Conservation (phyloP, 805 yeast species). For the Candida rishiriensis region DNA sequence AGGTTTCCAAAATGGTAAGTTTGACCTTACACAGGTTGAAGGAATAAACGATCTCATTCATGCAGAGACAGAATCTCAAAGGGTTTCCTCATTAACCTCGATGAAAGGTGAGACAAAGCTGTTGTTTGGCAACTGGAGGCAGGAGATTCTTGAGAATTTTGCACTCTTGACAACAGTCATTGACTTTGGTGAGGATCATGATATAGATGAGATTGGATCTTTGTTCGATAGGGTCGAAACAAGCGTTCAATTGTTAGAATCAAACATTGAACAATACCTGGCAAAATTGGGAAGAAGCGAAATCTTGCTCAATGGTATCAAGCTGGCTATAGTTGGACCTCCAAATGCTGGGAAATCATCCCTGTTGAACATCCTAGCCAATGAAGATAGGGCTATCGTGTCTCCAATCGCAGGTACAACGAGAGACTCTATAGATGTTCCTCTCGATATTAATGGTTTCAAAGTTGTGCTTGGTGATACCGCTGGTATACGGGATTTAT, state of each 20-base stretch:
- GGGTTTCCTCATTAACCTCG: slow-evolving; percentile 68
- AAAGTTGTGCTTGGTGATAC: slow-evolving; percentile 87
- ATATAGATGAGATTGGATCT: slow-evolving; percentile 57
- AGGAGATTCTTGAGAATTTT: slow-evolving; percentile 53
- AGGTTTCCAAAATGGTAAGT: slow-evolving; percentile 78
- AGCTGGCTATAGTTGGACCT: slow-evolving; percentile 73
- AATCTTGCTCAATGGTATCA: slow-evolving; percentile 67
- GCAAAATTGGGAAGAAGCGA: slow-evolving; percentile 51
- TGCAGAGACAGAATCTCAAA: slow-evolving; percentile 89
- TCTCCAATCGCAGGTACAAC: slow-evolving; percentile 93
- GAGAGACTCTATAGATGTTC: slow-evolving; percentile 79
- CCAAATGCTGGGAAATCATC: slow-evolving; percentile 98
- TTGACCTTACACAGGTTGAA: slow-evolving; percentile 87
- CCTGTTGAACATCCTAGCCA: slow-evolving; percentile 67
- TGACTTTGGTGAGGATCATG: slow-evolving; percentile 94
- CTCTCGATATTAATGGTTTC: slow-evolving; percentile 76
- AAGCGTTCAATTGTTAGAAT: slow-evolving; percentile 37
- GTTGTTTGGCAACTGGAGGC: slow-evolving; percentile 63
- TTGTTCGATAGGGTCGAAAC: slow-evolving; percentile 47
- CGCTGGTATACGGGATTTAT: slow-evolving; percentile 70
- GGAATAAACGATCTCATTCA: slow-evolving; percentile 85
- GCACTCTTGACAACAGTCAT: slow-evolving; percentile 83
- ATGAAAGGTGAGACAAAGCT: slow-evolving; percentile 63
- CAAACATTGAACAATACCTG: slow-evolving; percentile 42
- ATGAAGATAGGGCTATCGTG: slow-evolving; percentile 84